Evolutionary conservation across 2,329 filamentous ascomycete genomes (phyloP).

Genomic region (Hysterium pulicare): DNA sequence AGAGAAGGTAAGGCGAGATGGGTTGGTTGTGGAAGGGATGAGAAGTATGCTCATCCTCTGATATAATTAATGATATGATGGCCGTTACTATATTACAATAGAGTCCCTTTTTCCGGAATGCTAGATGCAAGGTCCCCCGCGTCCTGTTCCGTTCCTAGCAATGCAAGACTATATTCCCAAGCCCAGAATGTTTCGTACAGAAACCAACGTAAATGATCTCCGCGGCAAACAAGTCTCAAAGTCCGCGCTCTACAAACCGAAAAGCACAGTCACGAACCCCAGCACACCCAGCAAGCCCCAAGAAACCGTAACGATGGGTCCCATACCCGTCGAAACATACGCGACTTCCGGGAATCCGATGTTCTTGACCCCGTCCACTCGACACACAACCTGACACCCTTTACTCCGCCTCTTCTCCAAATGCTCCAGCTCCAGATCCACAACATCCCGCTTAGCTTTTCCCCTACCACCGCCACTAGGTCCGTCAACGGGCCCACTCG

Average conservation of each 20-base stretch:
- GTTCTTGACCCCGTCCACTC: constrained; percentile 34
- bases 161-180: no score
- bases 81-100: no score
- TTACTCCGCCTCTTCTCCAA: constrained; percentile 19
- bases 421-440: constrained; percentile 3
- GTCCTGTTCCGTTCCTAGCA: no score
- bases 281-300: constrained; percentile 24
- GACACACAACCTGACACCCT: constrained; percentile 34
- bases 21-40: no score
- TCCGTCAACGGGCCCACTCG: constrained; percentile 31
- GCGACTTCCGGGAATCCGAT: constrained; percentile 35
- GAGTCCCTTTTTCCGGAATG: no score
- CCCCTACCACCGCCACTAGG: constrained; percentile 8
- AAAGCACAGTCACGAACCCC: constrained; percentile 16
- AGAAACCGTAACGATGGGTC: constrained; percentile 15
- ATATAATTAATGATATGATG: no score
- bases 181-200: no score
- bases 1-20: no score
- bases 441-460: constrained; percentile 14
- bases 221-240: no score
- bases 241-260: constrained; percentile 14
- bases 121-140: no score
- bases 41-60: no score
- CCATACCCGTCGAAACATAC: constrained; percentile 13
- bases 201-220: no score